phyloP scores from a whole-genome alignment of 2,329 filamentous ascomycete genomes.

The Ophiostoma pallidulum region DNA sequence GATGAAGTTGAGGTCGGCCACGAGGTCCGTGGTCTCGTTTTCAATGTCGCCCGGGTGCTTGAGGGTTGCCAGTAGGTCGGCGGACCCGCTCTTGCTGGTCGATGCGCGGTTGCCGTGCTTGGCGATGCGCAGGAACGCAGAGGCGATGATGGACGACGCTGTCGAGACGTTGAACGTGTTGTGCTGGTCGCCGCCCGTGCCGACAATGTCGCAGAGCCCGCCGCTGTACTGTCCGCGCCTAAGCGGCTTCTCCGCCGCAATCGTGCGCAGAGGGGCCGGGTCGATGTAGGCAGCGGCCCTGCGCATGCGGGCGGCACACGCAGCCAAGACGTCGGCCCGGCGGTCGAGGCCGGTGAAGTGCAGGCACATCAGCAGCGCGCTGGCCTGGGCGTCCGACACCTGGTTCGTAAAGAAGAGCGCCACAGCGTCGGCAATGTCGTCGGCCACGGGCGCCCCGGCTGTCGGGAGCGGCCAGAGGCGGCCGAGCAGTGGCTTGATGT shows the following conservation, averaged over 20 bases:
- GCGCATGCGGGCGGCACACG: constrained; percentile 77
- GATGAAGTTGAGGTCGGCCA: constrained; percentile 67
- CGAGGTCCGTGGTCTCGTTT: constrained; percentile 26
- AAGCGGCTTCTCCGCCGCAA: constrained; percentile 51
- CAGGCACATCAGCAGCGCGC: constrained; percentile 77
- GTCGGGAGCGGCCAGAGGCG: constrained; percentile 56
- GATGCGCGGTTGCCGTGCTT: constrained; percentile 97
- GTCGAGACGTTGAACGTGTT: constrained; percentile 98
- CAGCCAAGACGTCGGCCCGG: constrained; percentile 74
- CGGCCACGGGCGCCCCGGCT: constrained; percentile 35
- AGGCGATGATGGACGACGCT: constrained; percentile 83
- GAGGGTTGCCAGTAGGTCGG: constrained; percentile 77
- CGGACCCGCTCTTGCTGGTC: constrained; percentile 90
- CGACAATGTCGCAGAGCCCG: constrained; percentile 90
- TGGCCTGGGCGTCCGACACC: constrained; percentile 79
- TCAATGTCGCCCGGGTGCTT: constrained; percentile 34
- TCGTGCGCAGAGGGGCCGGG: constrained; percentile 46
- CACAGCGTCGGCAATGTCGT: constrained; percentile 83
- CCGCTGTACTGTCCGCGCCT: constrained; percentile 69
- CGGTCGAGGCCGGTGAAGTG: constrained; percentile 86
- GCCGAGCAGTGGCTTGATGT: constrained; percentile 64
- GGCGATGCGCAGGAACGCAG: constrained; percentile 71
- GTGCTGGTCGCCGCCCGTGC: constrained; percentile 91
- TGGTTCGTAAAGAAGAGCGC: constrained; percentile 85
- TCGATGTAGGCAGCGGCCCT: constrained; percentile 67